phyloP scores from a whole-genome alignment of 208 protist genomes.

The Porcisia hertigi region DNA sequence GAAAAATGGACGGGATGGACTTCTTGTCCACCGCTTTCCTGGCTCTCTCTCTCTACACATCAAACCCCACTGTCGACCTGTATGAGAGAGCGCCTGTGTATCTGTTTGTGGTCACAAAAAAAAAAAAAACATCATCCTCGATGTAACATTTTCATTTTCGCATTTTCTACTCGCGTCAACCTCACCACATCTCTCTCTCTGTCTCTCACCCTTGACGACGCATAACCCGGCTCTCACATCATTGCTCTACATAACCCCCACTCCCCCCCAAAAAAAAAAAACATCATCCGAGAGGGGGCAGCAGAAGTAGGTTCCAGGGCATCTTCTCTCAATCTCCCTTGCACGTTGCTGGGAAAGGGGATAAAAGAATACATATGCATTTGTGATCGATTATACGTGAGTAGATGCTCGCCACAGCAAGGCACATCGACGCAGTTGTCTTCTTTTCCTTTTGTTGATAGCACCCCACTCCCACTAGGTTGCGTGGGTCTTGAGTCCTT shows the following conservation, averaged over 20 bases:
- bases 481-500: not conserved
- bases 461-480: too few species aligned
- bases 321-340: too few species aligned
- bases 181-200: not conserved
- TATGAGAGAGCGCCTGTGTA: not conserved
- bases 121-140: not conserved
- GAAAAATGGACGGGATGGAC: too few species aligned
- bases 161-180: not conserved
- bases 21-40: too few species aligned
- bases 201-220: not conserved
- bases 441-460: slow-evolving; percentile 6
- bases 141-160: not conserved
- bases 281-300: too few species aligned
- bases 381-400: not conserved
- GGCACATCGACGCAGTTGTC: not conserved
- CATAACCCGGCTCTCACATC: too few species aligned
- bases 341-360: too few species aligned
- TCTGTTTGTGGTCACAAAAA: not conserved
- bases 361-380: not conserved
- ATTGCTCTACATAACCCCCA: too few species aligned
- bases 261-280: too few species aligned
- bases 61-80: too few species aligned
- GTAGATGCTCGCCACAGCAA: not conserved
- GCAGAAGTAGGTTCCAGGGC: too few species aligned
- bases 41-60: too few species aligned